A percentile compares a stretch with the other conserved stretches of the same genome.
These are phyloP conservation scores for Mallotus repandus DNA, from an alignment of 441 rosid species.

Conservation along the genomic window DNA sequence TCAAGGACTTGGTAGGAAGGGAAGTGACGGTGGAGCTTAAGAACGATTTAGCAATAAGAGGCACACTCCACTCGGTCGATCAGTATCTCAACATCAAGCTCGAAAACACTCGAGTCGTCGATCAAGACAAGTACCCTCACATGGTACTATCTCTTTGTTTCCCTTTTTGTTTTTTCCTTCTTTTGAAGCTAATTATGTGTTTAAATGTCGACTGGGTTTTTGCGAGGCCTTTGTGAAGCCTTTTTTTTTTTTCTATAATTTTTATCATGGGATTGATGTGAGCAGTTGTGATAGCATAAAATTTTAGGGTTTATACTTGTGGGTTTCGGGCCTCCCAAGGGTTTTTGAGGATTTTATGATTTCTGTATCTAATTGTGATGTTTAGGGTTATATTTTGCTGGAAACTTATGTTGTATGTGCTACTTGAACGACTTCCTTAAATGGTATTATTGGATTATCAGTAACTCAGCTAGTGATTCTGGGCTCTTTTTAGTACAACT, in stretches of 20 bases:
- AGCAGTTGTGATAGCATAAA: no score
- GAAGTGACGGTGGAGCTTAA: conserved; percentile 98
- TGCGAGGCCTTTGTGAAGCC: neutral
- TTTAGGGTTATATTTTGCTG: neutral
- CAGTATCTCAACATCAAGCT: conserved; percentile 99
- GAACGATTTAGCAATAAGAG: conserved; percentile 96
- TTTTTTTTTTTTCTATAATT: neutral
- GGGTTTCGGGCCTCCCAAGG: neutral
- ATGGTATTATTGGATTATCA: neutral
- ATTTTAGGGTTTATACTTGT: neutral
- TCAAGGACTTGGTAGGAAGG: conserved; percentile 98
- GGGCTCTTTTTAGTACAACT: neutral
- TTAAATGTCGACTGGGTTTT: no score
- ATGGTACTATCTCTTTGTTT: conserved; percentile 51
- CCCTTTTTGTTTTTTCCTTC: neutral
- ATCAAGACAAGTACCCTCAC: conserved; percentile 98
- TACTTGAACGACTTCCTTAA: neutral
- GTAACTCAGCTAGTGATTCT: neutral
- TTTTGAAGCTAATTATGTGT: neutral
- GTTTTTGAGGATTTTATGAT: neutral
- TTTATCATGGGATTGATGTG: neutral
- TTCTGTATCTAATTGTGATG: neutral
- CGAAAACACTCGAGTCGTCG: conserved; percentile 98
- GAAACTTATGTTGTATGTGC: neutral
- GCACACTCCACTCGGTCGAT: conserved; percentile 97